Evolutionary conservation across 129 eudicot species (phyloP).

Genomic region (Dittrichia graveolens): DNA sequence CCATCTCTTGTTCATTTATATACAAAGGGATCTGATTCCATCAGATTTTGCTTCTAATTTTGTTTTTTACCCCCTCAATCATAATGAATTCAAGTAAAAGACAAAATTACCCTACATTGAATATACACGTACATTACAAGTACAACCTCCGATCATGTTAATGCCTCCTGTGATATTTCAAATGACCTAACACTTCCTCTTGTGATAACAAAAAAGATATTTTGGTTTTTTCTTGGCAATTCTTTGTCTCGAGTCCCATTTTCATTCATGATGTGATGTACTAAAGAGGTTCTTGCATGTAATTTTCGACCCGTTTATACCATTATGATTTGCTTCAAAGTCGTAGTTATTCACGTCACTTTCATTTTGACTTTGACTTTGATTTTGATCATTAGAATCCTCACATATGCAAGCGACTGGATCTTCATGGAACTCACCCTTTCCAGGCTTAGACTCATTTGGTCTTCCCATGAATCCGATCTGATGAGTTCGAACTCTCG

Average conservation of each 20-base stretch:
- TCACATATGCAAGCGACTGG: constrained; percentile 67
- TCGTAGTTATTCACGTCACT: background rate
- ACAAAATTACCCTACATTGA: background rate
- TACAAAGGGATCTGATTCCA: too few relatives aligned
- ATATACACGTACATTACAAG: background rate
- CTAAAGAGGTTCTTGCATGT: constrained; percentile 25
- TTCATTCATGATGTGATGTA: constrained; percentile 22
- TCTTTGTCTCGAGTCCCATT: constrained; percentile 18
- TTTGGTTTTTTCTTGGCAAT: constrained; percentile 9
- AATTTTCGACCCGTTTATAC: constrained; percentile 13
- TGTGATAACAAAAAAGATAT: background rate
- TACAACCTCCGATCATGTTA: background rate
- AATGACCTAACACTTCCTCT: background rate
- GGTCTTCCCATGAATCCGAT: constrained; percentile 75
- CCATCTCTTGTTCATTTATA: too few relatives aligned
- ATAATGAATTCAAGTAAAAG: too few relatives aligned
- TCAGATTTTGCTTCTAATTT: too few relatives aligned
- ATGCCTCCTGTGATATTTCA: background rate
- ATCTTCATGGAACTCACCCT: constrained; percentile 65
- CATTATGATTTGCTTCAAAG: constrained; percentile 1
- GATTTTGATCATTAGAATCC: constrained; percentile 20
- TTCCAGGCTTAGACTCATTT: constrained; percentile 56
- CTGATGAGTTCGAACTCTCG: constrained; percentile 50
- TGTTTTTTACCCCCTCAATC: too few relatives aligned
- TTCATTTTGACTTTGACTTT: constrained; percentile 15